Conservation (phyloP, 768 basidiomycete species). For the Hirschioporus abietinus region DNA sequence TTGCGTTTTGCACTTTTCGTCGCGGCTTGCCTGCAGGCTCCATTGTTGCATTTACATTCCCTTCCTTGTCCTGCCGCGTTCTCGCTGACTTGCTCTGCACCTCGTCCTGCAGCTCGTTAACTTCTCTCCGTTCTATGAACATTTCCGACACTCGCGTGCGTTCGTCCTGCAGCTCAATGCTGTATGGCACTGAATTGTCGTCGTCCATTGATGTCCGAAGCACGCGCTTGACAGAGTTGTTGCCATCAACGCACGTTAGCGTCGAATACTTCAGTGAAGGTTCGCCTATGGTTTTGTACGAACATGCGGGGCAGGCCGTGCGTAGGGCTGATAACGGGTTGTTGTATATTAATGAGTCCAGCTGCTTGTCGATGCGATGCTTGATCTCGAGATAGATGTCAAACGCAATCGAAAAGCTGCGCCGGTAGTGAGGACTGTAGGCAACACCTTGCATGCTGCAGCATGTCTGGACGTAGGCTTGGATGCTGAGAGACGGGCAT, state of each 20-base stretch:
- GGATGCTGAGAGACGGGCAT: not conserved
- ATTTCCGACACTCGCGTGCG: not conserved
- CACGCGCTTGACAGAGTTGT: conserved; percentile 10
- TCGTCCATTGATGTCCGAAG: not conserved
- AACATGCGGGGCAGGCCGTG: conserved; percentile 23
- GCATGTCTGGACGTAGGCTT: not conserved
- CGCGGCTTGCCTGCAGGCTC: not conserved
- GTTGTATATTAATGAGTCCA: not conserved
- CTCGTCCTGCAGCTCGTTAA: not conserved
- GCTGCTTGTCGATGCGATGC: conserved; percentile 9
- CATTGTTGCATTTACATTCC: not conserved
- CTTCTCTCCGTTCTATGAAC: not conserved
- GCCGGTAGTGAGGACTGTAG: not conserved
- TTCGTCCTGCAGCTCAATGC: not conserved
- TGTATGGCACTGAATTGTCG: not conserved
- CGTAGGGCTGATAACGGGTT: conserved; percentile 12
- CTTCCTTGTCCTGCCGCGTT: not conserved
- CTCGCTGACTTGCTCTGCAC: not conserved
- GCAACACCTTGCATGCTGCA: not conserved
- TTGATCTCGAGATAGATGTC: conserved; percentile 25
- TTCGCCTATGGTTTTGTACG: conserved; percentile 21
- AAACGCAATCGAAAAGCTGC: conserved; percentile 18
- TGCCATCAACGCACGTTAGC: conserved; percentile 19
- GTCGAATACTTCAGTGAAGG: conserved; percentile 10
- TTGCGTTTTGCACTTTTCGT: not conserved